Conservation (phyloP, 225 moss, liverwort and hornwort species). For the Asterella californica region DNA sequence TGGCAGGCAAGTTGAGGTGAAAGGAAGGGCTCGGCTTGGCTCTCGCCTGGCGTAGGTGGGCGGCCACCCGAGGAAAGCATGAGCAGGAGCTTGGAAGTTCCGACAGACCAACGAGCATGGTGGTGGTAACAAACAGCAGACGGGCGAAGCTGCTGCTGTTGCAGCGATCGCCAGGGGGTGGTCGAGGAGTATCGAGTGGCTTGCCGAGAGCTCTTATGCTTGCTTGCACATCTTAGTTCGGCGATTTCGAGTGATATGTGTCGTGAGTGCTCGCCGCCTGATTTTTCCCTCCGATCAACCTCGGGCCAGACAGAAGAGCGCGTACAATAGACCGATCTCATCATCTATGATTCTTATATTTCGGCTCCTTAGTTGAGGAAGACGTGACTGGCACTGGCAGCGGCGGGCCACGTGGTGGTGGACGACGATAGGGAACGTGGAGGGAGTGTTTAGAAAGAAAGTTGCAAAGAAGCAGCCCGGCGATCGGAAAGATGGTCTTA, state of each 20-base stretch:
- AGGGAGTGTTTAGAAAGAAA: not conserved
- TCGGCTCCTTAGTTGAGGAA: not conserved
- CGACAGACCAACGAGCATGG: not conserved
- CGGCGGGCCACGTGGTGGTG: not conserved
- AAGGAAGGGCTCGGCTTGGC: not conserved
- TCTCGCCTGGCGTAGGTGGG: too few species aligned
- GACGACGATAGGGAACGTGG: not conserved
- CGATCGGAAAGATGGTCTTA: not conserved
- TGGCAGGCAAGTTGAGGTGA: not conserved
- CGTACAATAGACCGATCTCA: not conserved
- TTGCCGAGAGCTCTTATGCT: not conserved
- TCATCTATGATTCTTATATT: too few species aligned
- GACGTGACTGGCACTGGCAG: not conserved
- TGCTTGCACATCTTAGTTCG: not conserved
- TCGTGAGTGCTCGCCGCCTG: not conserved
- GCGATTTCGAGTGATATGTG: not conserved
- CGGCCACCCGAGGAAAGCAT: not conserved
- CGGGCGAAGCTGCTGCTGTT: not conserved
- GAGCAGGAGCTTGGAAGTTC: not conserved
- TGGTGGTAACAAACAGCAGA: conserved; percentile 3
- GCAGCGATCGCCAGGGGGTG: not conserved
- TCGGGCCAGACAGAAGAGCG: not conserved
- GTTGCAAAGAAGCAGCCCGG: not conserved
- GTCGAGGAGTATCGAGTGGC: not conserved
- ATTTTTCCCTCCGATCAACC: not conserved